phyloP scores from a whole-genome alignment of 2,329 filamentous ascomycete species.

The Salinomyces thailandicus region DNA sequence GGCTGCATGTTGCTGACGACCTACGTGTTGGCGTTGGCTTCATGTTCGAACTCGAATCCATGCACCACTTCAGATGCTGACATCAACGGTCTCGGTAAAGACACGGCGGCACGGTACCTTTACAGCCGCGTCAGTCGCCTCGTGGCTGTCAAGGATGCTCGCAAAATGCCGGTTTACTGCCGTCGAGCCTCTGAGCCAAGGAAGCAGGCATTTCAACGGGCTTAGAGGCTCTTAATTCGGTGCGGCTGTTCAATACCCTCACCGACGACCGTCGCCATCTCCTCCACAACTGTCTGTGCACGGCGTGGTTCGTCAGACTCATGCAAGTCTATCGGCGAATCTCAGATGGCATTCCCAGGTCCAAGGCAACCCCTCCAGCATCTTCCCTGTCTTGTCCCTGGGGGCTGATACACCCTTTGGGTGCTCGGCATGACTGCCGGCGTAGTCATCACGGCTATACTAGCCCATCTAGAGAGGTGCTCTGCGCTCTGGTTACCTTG shows the following conservation, averaged over 20 bases:
- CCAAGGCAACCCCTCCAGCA: neutral
- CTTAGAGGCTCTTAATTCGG: neutral
- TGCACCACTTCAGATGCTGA: too few relatives aligned
- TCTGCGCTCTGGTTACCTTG: too few relatives aligned
- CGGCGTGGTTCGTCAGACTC: neutral
- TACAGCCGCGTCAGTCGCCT: too few relatives aligned
- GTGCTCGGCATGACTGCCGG: neutral
- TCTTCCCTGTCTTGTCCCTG: neutral
- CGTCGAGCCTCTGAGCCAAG: neutral
- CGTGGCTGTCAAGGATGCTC: neutral
- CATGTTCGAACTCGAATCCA: too few relatives aligned
- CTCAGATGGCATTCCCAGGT: neutral
- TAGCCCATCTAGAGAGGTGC: too few relatives aligned
- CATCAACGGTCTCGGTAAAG: too few relatives aligned
- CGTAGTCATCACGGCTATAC: neutral
- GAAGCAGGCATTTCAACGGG: too few relatives aligned
- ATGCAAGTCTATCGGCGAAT: neutral
- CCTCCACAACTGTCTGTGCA: neutral
- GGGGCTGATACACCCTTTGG: neutral
- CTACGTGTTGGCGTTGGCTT: too few relatives aligned
- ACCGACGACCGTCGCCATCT: slow-evolving; percentile 1
- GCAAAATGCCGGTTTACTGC: neutral
- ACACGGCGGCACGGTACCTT: too few relatives aligned
- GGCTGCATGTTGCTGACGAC: too few relatives aligned
- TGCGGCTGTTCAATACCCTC: neutral